phyloP scores from a whole-genome alignment of 345 rosid species.

The Iberis pinnata region DNA sequence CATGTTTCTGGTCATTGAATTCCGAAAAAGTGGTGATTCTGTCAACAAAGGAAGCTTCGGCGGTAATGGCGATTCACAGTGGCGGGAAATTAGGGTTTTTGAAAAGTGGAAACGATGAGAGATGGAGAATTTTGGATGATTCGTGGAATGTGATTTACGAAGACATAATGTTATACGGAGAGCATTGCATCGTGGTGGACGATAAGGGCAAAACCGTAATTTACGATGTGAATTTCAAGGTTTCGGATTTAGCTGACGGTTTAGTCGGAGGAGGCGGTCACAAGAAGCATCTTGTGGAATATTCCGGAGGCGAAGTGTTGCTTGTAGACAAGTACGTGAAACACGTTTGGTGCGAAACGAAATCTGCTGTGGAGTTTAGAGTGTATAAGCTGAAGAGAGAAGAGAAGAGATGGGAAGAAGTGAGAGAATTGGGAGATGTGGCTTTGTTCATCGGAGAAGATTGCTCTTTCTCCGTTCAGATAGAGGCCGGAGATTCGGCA shows the following conservation, averaged over 20 bases:
- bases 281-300: conserved; percentile 25
- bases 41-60: conserved; percentile 10
- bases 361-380: conserved; percentile 27
- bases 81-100: conserved; percentile 29
- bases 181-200: conserved; percentile 21
- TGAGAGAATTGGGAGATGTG: conserved; percentile 13
- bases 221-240: conserved; percentile 20
- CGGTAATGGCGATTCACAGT: conserved; percentile 30
- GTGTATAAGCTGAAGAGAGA: conserved; percentile 30
- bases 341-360: conserved; percentile 11
- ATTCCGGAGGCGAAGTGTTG: conserved; percentile 14
- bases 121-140: conserved; percentile 25
- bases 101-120: conserved; percentile 13
- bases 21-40: conserved; percentile 25
- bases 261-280: conserved; percentile 28
- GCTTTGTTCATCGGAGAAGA: conserved; percentile 32
- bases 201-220: conserved; percentile 23
- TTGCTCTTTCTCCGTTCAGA: conserved; percentile 26
- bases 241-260: conserved; percentile 19
- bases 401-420: conserved; percentile 25
- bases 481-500: conserved; percentile 5
- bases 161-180: conserved; percentile 12
- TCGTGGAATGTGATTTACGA: conserved; percentile 20
- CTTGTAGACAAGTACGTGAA: conserved; percentile 28
- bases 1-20: conserved; percentile 21